phyloP scores from a whole-genome alignment of 805 yeast species.

The Sugiyamaella americana region DNA sequence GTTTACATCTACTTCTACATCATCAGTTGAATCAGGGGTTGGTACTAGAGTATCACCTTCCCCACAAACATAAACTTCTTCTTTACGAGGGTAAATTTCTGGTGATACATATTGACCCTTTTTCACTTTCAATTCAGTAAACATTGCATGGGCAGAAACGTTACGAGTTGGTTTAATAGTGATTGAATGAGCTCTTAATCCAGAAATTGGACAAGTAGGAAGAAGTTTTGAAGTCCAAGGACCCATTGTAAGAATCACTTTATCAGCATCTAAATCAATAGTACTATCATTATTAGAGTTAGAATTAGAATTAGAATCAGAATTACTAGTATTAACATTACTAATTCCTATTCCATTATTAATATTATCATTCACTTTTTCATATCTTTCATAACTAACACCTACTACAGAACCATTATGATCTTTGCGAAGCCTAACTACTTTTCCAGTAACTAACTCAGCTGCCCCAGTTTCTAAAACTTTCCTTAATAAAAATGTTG shows the following conservation, averaged over 20 bases:
- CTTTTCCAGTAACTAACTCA: constrained; percentile 82
- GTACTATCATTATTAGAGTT: constrained; percentile 1
- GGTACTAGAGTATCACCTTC: constrained; percentile 90
- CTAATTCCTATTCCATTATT: constrained; percentile 27
- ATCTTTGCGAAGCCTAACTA: constrained; percentile 53
- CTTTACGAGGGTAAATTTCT: constrained; percentile 89
- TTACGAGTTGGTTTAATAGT: constrained; percentile 76
- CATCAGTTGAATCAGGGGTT: constrained; percentile 90
- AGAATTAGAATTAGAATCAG: not conserved
- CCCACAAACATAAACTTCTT: constrained; percentile 95
- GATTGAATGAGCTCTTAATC: constrained; percentile 91
- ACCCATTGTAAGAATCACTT: constrained; percentile 81
- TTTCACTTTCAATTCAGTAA: constrained; percentile 82
- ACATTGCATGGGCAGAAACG: constrained; percentile 90
- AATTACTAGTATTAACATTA: constrained; percentile 1
- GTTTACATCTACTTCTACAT: constrained; percentile 78
- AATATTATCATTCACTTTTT: not conserved
- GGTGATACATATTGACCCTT: constrained; percentile 61
- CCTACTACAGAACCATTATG: constrained; percentile 67
- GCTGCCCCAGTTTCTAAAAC: constrained; percentile 79
- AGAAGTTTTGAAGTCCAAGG: constrained; percentile 94
- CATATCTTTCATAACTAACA: constrained; percentile 46
- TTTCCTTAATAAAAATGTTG: constrained; percentile 71
- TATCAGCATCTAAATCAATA: constrained; percentile 50
- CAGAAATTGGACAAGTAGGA: constrained; percentile 91